Percentiles rank a stretch among this genome's conserved stretches.
Conservation (phyloP, 768 basidiomycete species). For the Kwoniella dejecticola region DNA sequence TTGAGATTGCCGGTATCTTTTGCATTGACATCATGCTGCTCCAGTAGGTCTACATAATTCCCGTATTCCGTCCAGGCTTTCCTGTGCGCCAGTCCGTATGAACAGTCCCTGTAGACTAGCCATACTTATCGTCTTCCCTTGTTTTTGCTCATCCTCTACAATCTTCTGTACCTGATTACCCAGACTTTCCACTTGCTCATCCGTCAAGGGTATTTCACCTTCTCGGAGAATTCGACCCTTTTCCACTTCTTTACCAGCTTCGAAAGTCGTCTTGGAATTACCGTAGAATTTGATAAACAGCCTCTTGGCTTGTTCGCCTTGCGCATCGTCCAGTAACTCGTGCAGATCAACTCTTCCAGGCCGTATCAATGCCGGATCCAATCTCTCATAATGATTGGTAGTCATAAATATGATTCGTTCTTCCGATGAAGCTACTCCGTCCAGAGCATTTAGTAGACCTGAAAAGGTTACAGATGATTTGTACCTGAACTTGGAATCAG, state of each 20-base stretch:
- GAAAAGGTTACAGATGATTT: constrained; percentile 97
- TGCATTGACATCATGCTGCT: too few species aligned
- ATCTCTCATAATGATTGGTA: constrained; percentile 86
- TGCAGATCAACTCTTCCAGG: constrained; percentile 91
- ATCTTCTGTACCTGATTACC: constrained; percentile 63
- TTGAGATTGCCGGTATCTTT: too few species aligned
- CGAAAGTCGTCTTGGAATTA: constrained; percentile 52
- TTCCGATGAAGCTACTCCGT: constrained; percentile 96
- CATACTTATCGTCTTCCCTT: constrained; percentile 79
- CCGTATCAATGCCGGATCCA: constrained; percentile 92
- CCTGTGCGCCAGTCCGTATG: constrained; percentile 74
- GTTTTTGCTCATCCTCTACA: constrained; percentile 62
- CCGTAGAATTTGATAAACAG: constrained; percentile 86
- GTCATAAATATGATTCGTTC: constrained; percentile 99
- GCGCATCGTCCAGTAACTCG: constrained; percentile 82
- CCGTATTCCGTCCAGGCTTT: constrained; percentile 29
- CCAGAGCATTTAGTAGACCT: constrained; percentile 92
- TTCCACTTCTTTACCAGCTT: constrained; percentile 48
- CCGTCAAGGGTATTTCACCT: constrained; percentile 49
- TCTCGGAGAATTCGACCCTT: constrained; percentile 28
- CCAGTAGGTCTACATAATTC: constrained; percentile 12
- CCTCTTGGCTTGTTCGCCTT: constrained; percentile 71
- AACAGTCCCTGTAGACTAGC: constrained; percentile 93
- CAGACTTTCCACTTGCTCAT: constrained; percentile 58
- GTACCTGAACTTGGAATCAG: constrained; percentile 62